Base-by-base conservation (phyloP, 768 basidiomycete species). In the Suillus lakei region DNA sequence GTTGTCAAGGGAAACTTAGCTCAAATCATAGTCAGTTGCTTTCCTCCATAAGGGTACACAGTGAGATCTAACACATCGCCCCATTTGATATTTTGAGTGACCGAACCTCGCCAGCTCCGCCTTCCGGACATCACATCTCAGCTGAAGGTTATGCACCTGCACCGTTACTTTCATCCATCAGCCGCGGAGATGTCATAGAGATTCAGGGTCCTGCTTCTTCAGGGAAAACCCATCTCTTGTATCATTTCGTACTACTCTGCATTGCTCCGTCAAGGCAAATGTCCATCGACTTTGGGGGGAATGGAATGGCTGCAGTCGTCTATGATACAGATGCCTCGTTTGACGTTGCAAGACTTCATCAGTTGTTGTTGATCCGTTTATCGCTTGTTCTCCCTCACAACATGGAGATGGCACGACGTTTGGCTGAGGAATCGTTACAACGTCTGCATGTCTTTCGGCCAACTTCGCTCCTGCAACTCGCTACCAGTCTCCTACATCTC, bases 161-260 rank as follows among this genome's bases (percentile, higher is more conserved):
- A 54, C 63, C 65, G 51, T 66, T 51, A 54, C 63, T 76, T 28
- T 66, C 72, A 28, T 74, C 81, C 32, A 70, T 87, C 39, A 67
- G 75, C 53, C 78, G 81, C 54, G 90, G 90, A 41, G 89, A 93
- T 73, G 82, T 91, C 46, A 77, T 95, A 67, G 90, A 92, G 76
- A 81, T 96, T 26, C 90, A 93, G 76, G 93, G 93, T 2, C 85
- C 88, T 2, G 80, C 92, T 5, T 84, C 82, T 32, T 87, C 89
- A 7, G 93, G 92, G 34, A 96, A 95, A 78, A 89, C 91, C 2
- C 90, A 91, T 67, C 78, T 96, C n/a, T 76, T 93, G 32, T 90
- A 90, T 72, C 83, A 86, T 72, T 74, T 93, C 58, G 73, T 91
- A 32, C 76, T 86, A 15, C 82, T 80, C 26, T 88, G 90, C 68